phyloP scores from a whole-genome alignment of 352 stramenopile species.

The Globisporangium paroecandrum region DNA sequence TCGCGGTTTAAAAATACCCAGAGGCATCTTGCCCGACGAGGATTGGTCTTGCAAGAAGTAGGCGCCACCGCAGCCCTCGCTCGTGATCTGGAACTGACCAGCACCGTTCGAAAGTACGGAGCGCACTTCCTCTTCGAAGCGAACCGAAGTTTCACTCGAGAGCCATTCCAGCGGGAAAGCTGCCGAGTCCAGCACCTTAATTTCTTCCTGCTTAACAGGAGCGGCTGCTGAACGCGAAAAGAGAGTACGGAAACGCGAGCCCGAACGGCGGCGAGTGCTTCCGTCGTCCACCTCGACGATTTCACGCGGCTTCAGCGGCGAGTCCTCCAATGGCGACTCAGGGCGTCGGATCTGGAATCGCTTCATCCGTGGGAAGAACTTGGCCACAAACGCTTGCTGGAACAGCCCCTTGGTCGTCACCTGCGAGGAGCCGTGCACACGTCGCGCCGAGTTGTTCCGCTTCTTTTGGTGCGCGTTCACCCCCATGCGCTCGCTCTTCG shows the following conservation, averaged over 20 bases:
- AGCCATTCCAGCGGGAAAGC: conserved; percentile 36
- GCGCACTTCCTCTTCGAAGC: conserved; percentile 44
- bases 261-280: not conserved
- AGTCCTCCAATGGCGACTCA: conserved; percentile 2
- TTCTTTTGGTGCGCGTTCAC: conserved; percentile 1
- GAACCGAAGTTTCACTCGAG: conserved; percentile 34
- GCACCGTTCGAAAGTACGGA: conserved; percentile 27
- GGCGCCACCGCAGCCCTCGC: conserved; percentile 73
- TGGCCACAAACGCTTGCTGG: conserved; percentile 13
- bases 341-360: conserved; percentile 11
- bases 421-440: conserved; percentile 6
- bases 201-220: not conserved
- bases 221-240: conserved; percentile 5
- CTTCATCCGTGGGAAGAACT: conserved; percentile 12
- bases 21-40: conserved; percentile 17
- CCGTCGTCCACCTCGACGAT: not conserved
- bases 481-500: conserved; percentile 14
- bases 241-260: conserved; percentile 12
- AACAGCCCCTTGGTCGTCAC: conserved; percentile 13
- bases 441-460: not conserved
- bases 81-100: conserved; percentile 61
- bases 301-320: conserved; percentile 1
- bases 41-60: conserved; percentile 50
- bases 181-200: not conserved
- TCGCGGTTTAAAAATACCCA: conserved; percentile 96